phyloP scores from a whole-genome alignment of 2,329 filamentous ascomycete species.

The Coleophoma eucalyptorum region DNA sequence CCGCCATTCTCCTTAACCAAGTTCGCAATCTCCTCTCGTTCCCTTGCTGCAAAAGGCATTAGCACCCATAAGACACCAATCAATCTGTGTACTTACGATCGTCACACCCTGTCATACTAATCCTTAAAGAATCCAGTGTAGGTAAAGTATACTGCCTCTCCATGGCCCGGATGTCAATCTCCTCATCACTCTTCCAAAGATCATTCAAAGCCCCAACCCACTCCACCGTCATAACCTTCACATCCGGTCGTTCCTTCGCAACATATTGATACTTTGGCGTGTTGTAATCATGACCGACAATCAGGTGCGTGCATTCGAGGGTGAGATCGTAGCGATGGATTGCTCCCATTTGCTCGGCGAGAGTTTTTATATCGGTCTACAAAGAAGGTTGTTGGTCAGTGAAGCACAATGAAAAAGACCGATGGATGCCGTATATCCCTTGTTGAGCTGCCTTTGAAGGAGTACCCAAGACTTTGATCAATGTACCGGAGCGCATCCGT shows the following conservation, averaged over 20 bases:
- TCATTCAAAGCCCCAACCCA: constrained; percentile 81
- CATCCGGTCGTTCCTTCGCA: constrained; percentile 81
- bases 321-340: constrained; percentile 87
- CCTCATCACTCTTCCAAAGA: constrained; percentile 75
- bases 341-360: constrained; percentile 79
- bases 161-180: constrained; percentile 67
- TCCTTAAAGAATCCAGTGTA: constrained; percentile 57
- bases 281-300: constrained; percentile 76
- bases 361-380: constrained; percentile 53
- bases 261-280: constrained; percentile 96
- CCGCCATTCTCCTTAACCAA: constrained; percentile 66
- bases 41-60: constrained; percentile 43
- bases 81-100: constrained; percentile 45
- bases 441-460: no score
- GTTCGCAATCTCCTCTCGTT: constrained; percentile 68
- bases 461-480: background rate
- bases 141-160: constrained; percentile 64
- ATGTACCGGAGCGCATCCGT: background rate
- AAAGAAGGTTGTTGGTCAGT: background rate
- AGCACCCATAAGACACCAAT: constrained; percentile 16
- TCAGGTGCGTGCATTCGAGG: constrained; percentile 90
- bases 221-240: constrained; percentile 74
- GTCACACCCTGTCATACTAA: constrained; percentile 69
- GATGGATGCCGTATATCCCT: no score
- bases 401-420: no score